Conservation (phyloP, 805 yeast genomes). For the Aciculoconidium aculeatum region DNA sequence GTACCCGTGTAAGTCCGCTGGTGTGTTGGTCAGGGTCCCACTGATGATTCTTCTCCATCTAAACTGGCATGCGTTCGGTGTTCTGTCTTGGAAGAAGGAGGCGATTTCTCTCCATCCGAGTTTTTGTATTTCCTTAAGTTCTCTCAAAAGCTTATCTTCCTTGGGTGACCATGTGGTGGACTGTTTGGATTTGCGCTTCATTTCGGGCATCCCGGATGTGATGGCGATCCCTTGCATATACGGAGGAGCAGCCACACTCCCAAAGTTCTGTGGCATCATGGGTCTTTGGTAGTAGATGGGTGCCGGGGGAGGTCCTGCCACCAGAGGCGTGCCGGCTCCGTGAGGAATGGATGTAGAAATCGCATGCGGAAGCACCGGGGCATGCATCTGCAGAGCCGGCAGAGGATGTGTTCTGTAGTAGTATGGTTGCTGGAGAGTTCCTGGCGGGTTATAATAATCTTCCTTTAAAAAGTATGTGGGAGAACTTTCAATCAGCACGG, state of each 20-base stretch:
- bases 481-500: constrained; percentile 2
- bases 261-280: constrained; percentile 1
- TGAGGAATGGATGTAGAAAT: not conserved
- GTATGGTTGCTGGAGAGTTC: constrained; percentile 5
- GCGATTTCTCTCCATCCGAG: constrained; percentile 90
- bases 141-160: constrained; percentile 66
- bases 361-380: constrained; percentile 1
- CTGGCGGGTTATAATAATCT: too few relatives aligned
- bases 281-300: constrained; percentile 4
- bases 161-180: constrained; percentile 67
- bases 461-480: constrained; percentile 7
- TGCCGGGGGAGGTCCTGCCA: too few relatives aligned
- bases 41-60: constrained; percentile 70
- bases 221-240: constrained; percentile 4
- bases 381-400: constrained; percentile 2
- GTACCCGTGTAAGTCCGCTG: too few relatives aligned
- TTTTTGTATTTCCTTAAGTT: constrained; percentile 74
- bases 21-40: constrained; percentile 18
- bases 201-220: constrained; percentile 1
- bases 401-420: constrained; percentile 4
- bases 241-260: constrained; percentile 1
- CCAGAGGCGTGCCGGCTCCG: too few relatives aligned
- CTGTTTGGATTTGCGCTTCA: constrained; percentile 23
- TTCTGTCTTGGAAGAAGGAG: constrained; percentile 68
- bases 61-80: constrained; percentile 58